These are phyloP conservation scores for Fusarium sp. DNA, from an alignment of 2,329 filamentous ascomycete genomes.

Conservation along the genomic window DNA sequence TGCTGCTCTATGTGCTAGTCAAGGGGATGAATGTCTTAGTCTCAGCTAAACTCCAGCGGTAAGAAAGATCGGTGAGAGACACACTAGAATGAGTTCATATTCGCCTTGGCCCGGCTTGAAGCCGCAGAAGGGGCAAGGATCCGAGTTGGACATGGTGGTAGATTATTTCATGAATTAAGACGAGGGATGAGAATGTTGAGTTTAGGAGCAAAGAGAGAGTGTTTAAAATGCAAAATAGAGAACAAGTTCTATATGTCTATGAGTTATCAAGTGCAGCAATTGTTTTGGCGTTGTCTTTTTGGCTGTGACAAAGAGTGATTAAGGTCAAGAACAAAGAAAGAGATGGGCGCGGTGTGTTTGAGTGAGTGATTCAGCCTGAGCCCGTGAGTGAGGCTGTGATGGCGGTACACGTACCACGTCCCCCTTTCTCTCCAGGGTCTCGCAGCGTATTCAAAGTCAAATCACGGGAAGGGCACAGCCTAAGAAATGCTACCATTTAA, in stretches of 20 bases:
- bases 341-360: slow-evolving; percentile 5
- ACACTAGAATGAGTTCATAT: slow-evolving; percentile 50
- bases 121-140: slow-evolving; percentile 51
- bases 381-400: slow-evolving; percentile 31
- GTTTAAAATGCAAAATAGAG: background rate
- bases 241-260: background rate
- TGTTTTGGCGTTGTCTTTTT: background rate
- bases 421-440: background rate
- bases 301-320: background rate
- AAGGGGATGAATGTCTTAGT: slow-evolving; percentile 22
- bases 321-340: slow-evolving; percentile 19
- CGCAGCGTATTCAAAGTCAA: background rate
- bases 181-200: background rate
- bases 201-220: background rate
- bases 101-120: slow-evolving; percentile 45
- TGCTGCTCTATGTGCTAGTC: slow-evolving; percentile 44
- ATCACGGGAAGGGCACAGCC: background rate
- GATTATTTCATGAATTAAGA: background rate
- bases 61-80: slow-evolving; percentile 15
- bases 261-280: background rate
- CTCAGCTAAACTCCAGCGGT: background rate
- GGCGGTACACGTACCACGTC: slow-evolving; percentile 22
- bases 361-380: background rate
- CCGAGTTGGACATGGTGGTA: slow-evolving; percentile 8
- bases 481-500: background rate